A percentile compares a stretch with the other conserved stretches of the same genome.
These are phyloP conservation scores for Vigna trinervia DNA, from an alignment of 306 rosid genomes.

Conservation along the genomic window DNA sequence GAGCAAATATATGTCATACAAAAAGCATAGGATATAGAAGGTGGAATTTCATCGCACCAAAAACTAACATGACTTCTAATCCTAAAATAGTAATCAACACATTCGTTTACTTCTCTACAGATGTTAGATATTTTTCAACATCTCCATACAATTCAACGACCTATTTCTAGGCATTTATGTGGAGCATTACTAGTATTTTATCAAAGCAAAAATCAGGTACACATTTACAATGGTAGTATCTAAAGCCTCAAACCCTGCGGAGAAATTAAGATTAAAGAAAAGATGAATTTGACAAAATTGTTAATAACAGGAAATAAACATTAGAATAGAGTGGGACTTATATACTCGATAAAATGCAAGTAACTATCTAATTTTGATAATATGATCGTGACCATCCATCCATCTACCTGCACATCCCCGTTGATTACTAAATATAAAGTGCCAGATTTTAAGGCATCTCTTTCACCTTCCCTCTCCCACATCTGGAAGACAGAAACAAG, in stretches of 20 bases:
- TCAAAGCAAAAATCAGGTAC: background rate
- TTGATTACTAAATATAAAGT: slow-evolving; percentile 24
- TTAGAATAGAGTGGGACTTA: background rate
- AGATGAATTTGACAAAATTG: background rate
- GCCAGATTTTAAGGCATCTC: slow-evolving; percentile 16
- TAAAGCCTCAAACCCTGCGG: background rate
- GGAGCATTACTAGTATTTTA: background rate
- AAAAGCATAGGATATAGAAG: too few species aligned
- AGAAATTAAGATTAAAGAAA: background rate
- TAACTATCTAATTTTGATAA: background rate
- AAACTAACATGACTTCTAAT: too few species aligned
- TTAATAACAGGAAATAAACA: background rate
- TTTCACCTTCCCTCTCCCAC: slow-evolving; percentile 1
- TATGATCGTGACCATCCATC: slow-evolving; percentile 1
- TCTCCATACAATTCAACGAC: too few species aligned
- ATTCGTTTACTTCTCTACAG: too few species aligned
- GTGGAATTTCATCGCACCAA: too few species aligned
- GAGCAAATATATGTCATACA: too few species aligned
- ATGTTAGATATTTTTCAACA: too few species aligned
- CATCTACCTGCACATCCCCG: background rate
- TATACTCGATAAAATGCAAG: background rate
- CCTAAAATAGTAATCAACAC: too few species aligned
- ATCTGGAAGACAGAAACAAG: background rate
- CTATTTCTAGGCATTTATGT: too few species aligned
- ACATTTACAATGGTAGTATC: background rate